Conservation (phyloP, 495 filamentous ascomycete genomes). For the Talaromyces nanjingensis region DNA sequence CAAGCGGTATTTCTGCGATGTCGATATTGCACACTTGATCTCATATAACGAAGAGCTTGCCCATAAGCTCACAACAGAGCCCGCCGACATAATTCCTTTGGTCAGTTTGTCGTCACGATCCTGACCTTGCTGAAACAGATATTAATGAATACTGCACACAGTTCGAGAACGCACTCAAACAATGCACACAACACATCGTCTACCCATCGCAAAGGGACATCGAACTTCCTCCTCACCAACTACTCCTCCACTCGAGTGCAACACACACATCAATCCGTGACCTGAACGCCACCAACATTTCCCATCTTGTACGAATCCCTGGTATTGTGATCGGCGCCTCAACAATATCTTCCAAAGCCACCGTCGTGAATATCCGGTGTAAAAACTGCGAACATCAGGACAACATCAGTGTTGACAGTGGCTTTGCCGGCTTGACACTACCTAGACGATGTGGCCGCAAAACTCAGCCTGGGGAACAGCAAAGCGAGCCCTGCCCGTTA, state of each 20-base stretch:
- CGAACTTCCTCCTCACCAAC: conserved; percentile 77
- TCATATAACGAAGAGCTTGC: conserved; percentile 96
- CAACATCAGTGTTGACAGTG: conserved; percentile 65
- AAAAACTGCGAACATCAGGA: conserved; percentile 74
- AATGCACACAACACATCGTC: conserved; percentile 88
- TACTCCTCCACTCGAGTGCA: conserved; percentile 88
- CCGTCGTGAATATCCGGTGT: conserved; percentile 78
- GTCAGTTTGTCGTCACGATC: conserved; percentile 38
- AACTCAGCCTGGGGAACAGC: conserved; percentile 48
- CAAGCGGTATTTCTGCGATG: conserved; percentile 93
- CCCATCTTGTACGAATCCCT: conserved; percentile 88
- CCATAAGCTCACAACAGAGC: conserved; percentile 83
- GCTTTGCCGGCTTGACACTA: conserved; percentile 78
- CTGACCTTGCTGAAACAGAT: neutral
- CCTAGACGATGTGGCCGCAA: conserved; percentile 68
- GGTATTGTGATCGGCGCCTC: conserved; percentile 98
- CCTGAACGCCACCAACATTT: conserved; percentile 87
- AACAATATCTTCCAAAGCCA: conserved; percentile 93
- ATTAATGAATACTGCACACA: conserved; percentile 27
- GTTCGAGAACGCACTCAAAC: conserved; percentile 87
- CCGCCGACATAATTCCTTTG: conserved; percentile 85
- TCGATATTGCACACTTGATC: conserved; percentile 94
- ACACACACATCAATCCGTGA: conserved; percentile 90
- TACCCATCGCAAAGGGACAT: conserved; percentile 66
- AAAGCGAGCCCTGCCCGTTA: conserved; percentile 69